Evolutionary conservation across 2,329 filamentous ascomycete genomes (phyloP), one percentile per base, ranked within the genome.

Genomic region (Fusarium foetens): DNA sequence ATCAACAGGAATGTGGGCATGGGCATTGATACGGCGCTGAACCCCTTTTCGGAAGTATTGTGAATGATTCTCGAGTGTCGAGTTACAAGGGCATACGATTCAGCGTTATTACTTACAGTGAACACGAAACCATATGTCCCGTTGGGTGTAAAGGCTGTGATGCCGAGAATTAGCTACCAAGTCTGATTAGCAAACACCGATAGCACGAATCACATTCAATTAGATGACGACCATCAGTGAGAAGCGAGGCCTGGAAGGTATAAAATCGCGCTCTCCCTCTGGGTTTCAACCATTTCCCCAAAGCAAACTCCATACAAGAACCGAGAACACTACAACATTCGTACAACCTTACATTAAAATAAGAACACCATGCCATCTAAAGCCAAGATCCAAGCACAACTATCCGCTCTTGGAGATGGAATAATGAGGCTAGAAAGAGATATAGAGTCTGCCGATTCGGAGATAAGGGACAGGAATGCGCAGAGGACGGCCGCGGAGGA

Each of bases 261-360:
- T 46, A 46, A 46, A 3, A 16, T 3, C 3, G 7, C 13, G 13
- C 21, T 14, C 19, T 14, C 6, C n/a, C 25, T 7, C 25, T 21
- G 1, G 4, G 23, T 6, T 35, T 16, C 6, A 4, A 27, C 4
- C 17, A 9, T 27, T 46, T 46, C 19, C 12, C 4, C 4, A 21
- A 16, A 11, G 0, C 19, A 14, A 46, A 29, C 19, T 2, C 19
- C 0, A 9, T 10, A 16, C 12, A 6, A 46, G 13, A 23, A 13
- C 29, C 2, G 10, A 23, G 5, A 23, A 17, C 1, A 23, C 21
- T 23, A 6, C 2, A 13, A 19, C 0, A 33, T 7, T 3, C 13
- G 17, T 46, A n/a, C 3, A 27, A 1, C 12, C 27, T 3, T 19
- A 6, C 12, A 7, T 8, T 17, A 6, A 3, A 31, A 12, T 21